phyloP scores from a whole-genome alignment of 2,329 filamentous ascomycete species.

The Aspergillus brasiliensis region DNA sequence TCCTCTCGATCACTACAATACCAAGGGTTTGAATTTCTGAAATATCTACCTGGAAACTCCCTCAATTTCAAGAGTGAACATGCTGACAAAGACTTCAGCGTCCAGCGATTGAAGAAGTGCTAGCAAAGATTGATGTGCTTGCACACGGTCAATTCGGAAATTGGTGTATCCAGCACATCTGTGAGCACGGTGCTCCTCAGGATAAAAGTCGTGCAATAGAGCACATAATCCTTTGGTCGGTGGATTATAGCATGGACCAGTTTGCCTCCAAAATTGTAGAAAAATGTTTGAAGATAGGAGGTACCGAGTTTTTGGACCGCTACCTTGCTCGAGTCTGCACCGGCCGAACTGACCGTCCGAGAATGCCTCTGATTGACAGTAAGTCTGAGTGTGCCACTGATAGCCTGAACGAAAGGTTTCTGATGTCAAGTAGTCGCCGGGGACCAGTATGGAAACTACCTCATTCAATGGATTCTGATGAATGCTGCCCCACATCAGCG shows the following conservation, averaged over 20 bases:
- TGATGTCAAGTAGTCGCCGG: constrained; percentile 66
- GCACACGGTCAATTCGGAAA: constrained; percentile 98
- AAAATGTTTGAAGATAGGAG: constrained; percentile 97
- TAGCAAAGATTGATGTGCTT: constrained; percentile 92
- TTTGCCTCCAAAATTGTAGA: constrained; percentile 99
- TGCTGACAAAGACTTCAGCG: constrained; percentile 60
- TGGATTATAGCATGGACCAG: constrained; percentile 98
- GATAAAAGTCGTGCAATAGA: constrained; percentile 94
- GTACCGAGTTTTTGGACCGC: constrained; percentile 82
- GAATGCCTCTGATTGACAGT: constrained; percentile 95
- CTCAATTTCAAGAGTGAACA: background rate
- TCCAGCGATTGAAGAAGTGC: constrained; percentile 94
- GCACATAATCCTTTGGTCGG: constrained; percentile 88
- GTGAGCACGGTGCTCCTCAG: constrained; percentile 87
- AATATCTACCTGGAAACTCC: too few relatives aligned
- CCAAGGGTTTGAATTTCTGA: too few relatives aligned
- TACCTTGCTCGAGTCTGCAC: constrained; percentile 95
- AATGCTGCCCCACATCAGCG: constrained; percentile 85
- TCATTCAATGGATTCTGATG: constrained; percentile 95
- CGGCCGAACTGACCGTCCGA: constrained; percentile 83
- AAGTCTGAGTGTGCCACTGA: constrained; percentile 33
- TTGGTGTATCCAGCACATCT: constrained; percentile 99
- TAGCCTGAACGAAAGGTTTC: background rate
- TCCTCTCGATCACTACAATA: background rate
- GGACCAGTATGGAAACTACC: constrained; percentile 98